Base-by-base conservation (phyloP, 2,329 filamentous ascomycete genomes). In the Arthrobotrys pseudoclavata region DNA sequence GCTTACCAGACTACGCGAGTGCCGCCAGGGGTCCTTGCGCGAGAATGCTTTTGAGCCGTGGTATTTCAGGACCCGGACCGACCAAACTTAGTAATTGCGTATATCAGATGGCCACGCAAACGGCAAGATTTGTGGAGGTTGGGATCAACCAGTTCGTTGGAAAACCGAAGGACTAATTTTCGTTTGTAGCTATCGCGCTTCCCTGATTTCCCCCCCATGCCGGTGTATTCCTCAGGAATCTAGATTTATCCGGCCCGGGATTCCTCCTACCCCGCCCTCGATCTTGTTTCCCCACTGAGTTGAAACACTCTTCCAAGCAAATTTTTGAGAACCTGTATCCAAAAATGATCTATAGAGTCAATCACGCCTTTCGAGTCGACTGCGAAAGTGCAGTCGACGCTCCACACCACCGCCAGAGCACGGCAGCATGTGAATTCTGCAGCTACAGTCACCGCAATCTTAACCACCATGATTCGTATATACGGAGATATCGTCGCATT, bases 361-460 rank as follows among this genome's bases (percentile, higher is more conserved):
- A 50, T 63, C 29, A 48, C 40, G 10, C 29, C 60, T 48, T 50
- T 63, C n/a, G 12, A 31, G 22, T 62, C 37, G 37, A 37, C 15
- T 48, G 45, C 60, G n/a, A 29, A 31, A 31, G 1, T 13, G 13
- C 12, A 42, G 34, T 60, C 29, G 31, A 40, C 63, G 20, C 48
- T 52, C 47, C 63, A 42, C 47, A 52, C 18, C 29, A 20, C 45
- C 63, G 31, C 48, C 22, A 22, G 12, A 67, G 42, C 31, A 45
- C 31, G 64, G 64, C 60, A 57, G 26, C 64, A 69, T 69, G 64
- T 69, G 64, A 69, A 69, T 69, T 69, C 64, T 69, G 64, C 24
- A 57, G 7, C 64, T 47, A 37, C 50, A 22, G 29, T 69, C 50
- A 31, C 50, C 26, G 18, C 20, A 60, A 60, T 60, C 34, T 50